phyloP scores from a whole-genome alignment of 768 basidiomycete genomes.

The Leccinellum luteum region DNA sequence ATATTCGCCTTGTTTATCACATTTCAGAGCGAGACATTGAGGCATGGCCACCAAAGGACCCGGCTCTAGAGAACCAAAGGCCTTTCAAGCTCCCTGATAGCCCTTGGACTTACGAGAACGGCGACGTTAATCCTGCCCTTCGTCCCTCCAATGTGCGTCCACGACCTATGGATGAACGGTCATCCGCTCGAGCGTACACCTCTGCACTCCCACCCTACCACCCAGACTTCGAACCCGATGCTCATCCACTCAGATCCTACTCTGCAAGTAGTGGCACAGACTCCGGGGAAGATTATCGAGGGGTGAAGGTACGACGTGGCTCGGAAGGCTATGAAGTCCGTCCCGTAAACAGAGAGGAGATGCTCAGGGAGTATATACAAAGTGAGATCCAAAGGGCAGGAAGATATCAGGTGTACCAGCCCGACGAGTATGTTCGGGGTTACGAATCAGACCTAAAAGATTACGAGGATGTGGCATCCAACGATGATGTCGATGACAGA shows the following conservation, averaged over 20 bases:
- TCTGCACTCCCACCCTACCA: slow-evolving; percentile 73
- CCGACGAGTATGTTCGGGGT: slow-evolving; percentile 50
- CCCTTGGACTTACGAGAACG: slow-evolving; percentile 88
- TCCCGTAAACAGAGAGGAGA: slow-evolving; percentile 57
- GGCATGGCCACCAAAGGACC: slow-evolving; percentile 77
- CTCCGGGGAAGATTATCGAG: slow-evolving; percentile 31
- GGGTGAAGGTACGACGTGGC: slow-evolving; percentile 56
- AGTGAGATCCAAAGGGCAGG: slow-evolving; percentile 53
- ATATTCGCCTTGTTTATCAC: slow-evolving; percentile 6
- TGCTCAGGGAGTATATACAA: slow-evolving; percentile 57
- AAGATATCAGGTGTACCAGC: slow-evolving; percentile 67
- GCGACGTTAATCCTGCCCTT: slow-evolving; percentile 70
- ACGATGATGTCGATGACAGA: slow-evolving; percentile 25
- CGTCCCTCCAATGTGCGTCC: slow-evolving; percentile 54
- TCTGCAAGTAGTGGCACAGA: slow-evolving; percentile 24
- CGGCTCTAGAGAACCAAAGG: slow-evolving; percentile 35
- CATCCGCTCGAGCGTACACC: slow-evolving; percentile 31
- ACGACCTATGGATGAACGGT: slow-evolving; percentile 28
- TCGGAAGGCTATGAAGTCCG: slow-evolving; percentile 84
- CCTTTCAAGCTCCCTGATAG: slow-evolving; percentile 51
- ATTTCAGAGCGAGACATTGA: slow-evolving; percentile 36
- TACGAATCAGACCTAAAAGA: slow-evolving; percentile 20
- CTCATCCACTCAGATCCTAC: slow-evolving; percentile 18
- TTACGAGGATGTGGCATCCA: slow-evolving; percentile 5
- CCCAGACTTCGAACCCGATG: slow-evolving; percentile 55